Conservation (phyloP, 1,139 yeast genomes). For the Lodderomyces jiufengensis region DNA sequence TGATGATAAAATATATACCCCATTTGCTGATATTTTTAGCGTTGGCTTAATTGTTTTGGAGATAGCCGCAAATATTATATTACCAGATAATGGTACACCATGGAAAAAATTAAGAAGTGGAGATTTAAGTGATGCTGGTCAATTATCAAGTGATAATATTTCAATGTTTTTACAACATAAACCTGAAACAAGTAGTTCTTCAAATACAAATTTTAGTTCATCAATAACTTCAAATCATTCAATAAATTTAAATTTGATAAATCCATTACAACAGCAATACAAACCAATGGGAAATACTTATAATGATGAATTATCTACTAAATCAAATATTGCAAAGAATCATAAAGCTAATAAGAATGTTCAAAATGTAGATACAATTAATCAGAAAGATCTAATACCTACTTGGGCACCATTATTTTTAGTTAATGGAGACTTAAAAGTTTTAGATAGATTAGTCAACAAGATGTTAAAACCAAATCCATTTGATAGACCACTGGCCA, state of each 20-base stretch:
- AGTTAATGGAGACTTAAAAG: constrained; percentile 61
- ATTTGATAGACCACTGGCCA: constrained; percentile 75
- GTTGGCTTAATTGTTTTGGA: constrained; percentile 90
- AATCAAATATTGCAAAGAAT: neutral
- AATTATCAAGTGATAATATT: constrained; percentile 57
- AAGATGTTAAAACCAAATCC: constrained; percentile 92
- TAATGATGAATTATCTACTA: constrained; percentile 4
- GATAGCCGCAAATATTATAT: constrained; percentile 89
- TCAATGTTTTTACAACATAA: constrained; percentile 44
- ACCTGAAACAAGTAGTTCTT: constrained; percentile 5
- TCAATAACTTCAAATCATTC: constrained; percentile 3
- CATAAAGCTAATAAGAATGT: neutral
- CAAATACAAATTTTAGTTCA: constrained; percentile 6
- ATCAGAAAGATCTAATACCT: constrained; percentile 43
- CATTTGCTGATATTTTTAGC: constrained; percentile 92
- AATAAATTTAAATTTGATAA: too few species aligned
- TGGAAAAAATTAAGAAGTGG: constrained; percentile 97
- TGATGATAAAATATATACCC: constrained; percentile 76
- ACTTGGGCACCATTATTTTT: constrained; percentile 85
- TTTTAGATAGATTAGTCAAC: constrained; percentile 74
- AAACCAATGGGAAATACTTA: neutral
- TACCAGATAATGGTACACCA: constrained; percentile 95
- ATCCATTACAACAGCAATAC: too few species aligned
- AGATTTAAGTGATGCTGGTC: constrained; percentile 92
- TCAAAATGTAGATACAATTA: constrained; percentile 4